Evolutionary conservation across 768 basidiomycete genomes (phyloP).

Genomic region (Xerocomellus dryophilus): DNA sequence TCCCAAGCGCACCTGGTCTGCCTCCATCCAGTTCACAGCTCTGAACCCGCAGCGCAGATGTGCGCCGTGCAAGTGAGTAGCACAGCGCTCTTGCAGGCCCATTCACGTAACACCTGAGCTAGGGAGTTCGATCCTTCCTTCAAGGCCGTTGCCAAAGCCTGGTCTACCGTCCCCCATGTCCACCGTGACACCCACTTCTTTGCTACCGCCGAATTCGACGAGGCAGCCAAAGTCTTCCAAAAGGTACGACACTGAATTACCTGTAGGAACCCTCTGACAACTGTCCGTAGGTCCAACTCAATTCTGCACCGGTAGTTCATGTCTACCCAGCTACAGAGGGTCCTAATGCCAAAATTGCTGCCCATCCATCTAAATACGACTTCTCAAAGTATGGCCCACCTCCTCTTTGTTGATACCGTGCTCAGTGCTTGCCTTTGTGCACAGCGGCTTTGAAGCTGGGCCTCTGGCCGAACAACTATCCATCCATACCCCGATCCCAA

Average conservation of each 20-base stretch:
- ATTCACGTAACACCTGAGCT: not conserved
- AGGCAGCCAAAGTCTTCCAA: conserved; percentile 73
- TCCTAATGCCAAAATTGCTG: conserved; percentile 51
- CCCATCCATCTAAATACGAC: conserved; percentile 67
- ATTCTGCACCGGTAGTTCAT: conserved; percentile 80
- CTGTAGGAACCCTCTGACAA: conserved; percentile 10
- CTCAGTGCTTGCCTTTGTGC: conserved; percentile 1
- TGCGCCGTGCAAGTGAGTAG: conserved; percentile 83
- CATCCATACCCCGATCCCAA: conserved; percentile 68
- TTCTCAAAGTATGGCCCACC: conserved; percentile 59
- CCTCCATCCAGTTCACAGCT: conserved; percentile 87
- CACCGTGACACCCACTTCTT: conserved; percentile 89
- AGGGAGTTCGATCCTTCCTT: conserved; percentile 87
- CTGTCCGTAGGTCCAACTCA: conserved; percentile 63
- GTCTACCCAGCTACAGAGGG: conserved; percentile 75
- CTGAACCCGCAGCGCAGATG: conserved; percentile 79
- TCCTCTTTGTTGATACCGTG: not conserved
- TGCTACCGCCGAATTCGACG: conserved; percentile 84
- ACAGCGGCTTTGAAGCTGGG: conserved; percentile 79
- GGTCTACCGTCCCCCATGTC: conserved; percentile 57
- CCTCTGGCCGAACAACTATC: conserved; percentile 76
- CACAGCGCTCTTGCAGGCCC: not conserved
- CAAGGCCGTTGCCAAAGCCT: conserved; percentile 79
- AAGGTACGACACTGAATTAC: conserved; percentile 46
- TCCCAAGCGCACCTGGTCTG: conserved; percentile 80